Percentiles rank a stretch among this genome's conserved stretches.
Evolutionary conservation across 2,329 filamentous ascomycete species (phyloP).

Genomic region (Calcarisporium arbuscula): DNA sequence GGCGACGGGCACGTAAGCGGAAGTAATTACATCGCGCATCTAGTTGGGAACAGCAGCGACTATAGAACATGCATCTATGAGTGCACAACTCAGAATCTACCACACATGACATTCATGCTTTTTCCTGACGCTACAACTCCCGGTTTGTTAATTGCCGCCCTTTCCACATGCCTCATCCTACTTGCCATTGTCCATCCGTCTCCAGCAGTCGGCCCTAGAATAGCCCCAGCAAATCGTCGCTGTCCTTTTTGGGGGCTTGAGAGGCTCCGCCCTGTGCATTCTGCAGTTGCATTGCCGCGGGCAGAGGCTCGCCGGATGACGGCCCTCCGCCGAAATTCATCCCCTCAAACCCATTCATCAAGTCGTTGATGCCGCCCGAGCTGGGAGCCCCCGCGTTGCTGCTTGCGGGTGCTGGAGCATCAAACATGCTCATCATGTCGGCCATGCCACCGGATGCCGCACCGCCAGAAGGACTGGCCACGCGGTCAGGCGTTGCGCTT

Average conservation of each 20-base stretch:
- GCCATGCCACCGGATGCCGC: slow-evolving; percentile 44
- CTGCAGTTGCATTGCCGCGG: slow-evolving; percentile 53
- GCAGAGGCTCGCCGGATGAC: slow-evolving; percentile 51
- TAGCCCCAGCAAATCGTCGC: slow-evolving; percentile 51
- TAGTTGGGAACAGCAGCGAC: too few relatives aligned
- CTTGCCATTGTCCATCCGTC: too few relatives aligned
- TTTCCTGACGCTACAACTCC: too few relatives aligned
- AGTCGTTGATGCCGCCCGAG: slow-evolving; percentile 67
- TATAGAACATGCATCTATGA: too few relatives aligned
- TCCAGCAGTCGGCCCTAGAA: slow-evolving; percentile 29
- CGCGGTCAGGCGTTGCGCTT: slow-evolving; percentile 60
- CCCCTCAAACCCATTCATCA: slow-evolving; percentile 83
- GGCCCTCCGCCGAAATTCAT: slow-evolving; percentile 67
- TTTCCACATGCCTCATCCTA: not conserved
- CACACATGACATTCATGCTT: too few relatives aligned
- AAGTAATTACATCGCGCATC: too few relatives aligned
- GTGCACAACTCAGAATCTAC: too few relatives aligned
- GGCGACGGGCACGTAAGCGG: too few relatives aligned
- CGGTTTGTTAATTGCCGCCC: too few relatives aligned
- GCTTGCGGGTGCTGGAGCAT: slow-evolving; percentile 52
- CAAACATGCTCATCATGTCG: slow-evolving; percentile 65
- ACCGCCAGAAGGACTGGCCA: slow-evolving; percentile 53
- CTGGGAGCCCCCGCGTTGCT: slow-evolving; percentile 21
- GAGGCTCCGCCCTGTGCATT: slow-evolving; percentile 24
- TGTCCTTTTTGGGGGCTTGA: slow-evolving; percentile 47